Base-by-base conservation (phyloP, 208 protist species). In the Trypanosoma brucei region DNA sequence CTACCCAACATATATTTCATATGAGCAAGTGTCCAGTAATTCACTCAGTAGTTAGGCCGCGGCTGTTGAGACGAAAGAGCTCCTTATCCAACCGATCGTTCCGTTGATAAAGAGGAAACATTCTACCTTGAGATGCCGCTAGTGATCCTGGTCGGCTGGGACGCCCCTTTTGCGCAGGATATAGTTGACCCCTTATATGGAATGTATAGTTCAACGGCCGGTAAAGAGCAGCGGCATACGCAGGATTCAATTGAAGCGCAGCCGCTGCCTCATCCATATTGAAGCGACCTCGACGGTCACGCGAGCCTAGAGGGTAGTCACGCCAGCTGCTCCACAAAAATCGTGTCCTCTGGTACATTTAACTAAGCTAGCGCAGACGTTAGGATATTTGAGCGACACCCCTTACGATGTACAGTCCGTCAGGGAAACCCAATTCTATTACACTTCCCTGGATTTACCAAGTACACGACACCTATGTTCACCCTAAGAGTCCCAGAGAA, bases 151-250 rank as follows among this genome's bases (percentile, higher is more conserved):
- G 89, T 0, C 85, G 73, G 54, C 86, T 92, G 5, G 74, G 72
- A 30, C 86, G 78, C 38, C 84, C 86, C 59, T 86, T 83, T 69
- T 95, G 81, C 2, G 75, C 81, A 5, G 89, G 89, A 46, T 92
- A 95, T 34, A 77, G 82, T 67, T 95, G 86, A 3, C 89, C 89
- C 44, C 76, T 78, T 53, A 95, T 68, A 35, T 59, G 13, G 64
- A 88, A 95, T 4, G 83, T 95, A 57, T 90, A 95, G 55, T 91
- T 80, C 46, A 85, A 33, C 0, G 89, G 89, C 38, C 85, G 86
- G 68, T 88, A 92, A 36, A 95, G 75, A 4, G 89, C 82, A 1
- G 84, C 81, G 2, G 84, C 80, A 58, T 95, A 95, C 38, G 73
- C 78, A 51, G 83, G 76, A 51, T 93, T 79, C 35, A 95, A 68